phyloP scores from a whole-genome alignment of 441 rosid species.

The Biscutella laevigata region DNA sequence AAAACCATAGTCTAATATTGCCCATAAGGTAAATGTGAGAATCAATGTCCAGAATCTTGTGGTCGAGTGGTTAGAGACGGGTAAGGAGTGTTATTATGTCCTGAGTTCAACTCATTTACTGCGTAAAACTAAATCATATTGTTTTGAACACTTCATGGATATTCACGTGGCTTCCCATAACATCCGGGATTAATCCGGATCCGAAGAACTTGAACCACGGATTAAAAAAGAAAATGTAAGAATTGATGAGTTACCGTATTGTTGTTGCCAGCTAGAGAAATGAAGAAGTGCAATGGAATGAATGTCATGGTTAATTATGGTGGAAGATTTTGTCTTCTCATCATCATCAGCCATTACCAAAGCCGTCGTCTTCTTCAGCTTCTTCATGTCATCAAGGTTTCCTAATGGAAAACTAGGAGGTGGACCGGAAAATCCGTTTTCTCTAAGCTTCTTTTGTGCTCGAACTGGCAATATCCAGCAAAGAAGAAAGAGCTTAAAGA shows the following conservation, averaged over 20 bases:
- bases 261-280: conserved; percentile 70
- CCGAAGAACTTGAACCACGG: too few relatives aligned
- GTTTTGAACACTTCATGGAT: too few relatives aligned
- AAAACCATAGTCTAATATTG: too few relatives aligned
- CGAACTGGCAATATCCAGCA: conserved; percentile 57
- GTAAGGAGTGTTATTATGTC: too few relatives aligned
- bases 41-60: too few relatives aligned
- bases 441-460: conserved; percentile 45
- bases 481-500: conserved; percentile 33
- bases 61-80: too few relatives aligned
- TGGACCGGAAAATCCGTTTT: conserved; percentile 69
- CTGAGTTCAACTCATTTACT: too few relatives aligned
- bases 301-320: conserved; percentile 53
- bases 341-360: not conserved
- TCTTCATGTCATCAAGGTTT: conserved; percentile 54
- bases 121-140: too few relatives aligned
- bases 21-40: too few relatives aligned
- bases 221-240: too few relatives aligned
- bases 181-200: too few relatives aligned
- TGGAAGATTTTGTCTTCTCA: conserved; percentile 19
- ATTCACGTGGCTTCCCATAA: too few relatives aligned
- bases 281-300: conserved; percentile 72
- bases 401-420: conserved; percentile 70
- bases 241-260: conserved; percentile 30
- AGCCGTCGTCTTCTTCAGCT: conserved; percentile 14